Evolutionary conservation across 345 rosid genomes (phyloP), one percentile per base, ranked within the genome.

Genomic region (Abelmoschus esculentus): DNA sequence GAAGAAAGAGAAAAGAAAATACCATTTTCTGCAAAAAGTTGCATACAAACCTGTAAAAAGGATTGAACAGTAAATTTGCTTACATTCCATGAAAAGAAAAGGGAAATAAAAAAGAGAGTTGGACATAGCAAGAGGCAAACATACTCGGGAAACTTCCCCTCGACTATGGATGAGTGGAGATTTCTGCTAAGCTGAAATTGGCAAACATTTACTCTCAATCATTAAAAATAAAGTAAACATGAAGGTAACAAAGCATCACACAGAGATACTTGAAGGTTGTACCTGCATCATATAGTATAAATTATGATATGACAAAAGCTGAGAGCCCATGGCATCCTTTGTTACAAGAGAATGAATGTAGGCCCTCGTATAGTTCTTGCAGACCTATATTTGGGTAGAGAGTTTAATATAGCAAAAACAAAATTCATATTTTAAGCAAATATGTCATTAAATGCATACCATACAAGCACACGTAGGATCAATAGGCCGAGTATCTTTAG

Each of bases 271-370:
- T 57, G 28, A 26, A 10, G 7, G 61, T 28, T 28, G 34, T 57
- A 57, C 61, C 61, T 57, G 61, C 61, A 57, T 4, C 90, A 90
- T 88, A 80, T 85, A 85, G 73, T 87, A 75, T 74, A 90, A 72
- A 83, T 90, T 90, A 72, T 90, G 93, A 71, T 86, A 87, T 18
- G 93, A 90, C 31, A 90, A 73, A 80, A 90, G 96, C 76, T 87
- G 93, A 31, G 96, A 88, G 49, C 96, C 96, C 93, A 88, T 90
- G 2, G 91, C 85, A 71, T 90, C 93, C 73, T 88, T 90, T 3
- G 93, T 80, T 14, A 88, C 96, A 57, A 90, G 84, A 73, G 81
- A 80, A 80, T 86, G 96, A 32, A 90, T 78, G 72, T 90, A 88
- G 61, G 93, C 93, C 79, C 96, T 80, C 3, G 91, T 77, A 71